A percentile compares a stretch with the other conserved stretches of the same genome.
Evolutionary conservation across 2,329 filamentous ascomycete genomes (phyloP).

Genomic region (Atkinsonella hypoxylon): DNA sequence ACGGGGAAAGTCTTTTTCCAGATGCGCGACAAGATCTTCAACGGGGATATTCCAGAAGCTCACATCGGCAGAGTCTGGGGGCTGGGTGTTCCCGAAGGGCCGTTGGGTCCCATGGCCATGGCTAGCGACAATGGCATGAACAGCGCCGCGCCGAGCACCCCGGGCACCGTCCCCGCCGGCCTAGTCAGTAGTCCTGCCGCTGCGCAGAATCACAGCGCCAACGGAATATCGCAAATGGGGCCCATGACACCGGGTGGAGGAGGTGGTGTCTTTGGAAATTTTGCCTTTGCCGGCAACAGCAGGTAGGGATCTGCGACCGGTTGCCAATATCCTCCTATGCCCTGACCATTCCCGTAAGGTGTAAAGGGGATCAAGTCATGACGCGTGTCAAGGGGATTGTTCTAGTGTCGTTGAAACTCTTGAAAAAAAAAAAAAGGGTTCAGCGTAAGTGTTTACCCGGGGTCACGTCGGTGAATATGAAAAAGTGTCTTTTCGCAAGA

Average conservation of each 20-base stretch:
- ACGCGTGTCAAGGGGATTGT: no score
- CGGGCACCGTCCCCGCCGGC: slow-evolving; percentile 51
- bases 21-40: slow-evolving; percentile 79
- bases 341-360: not conserved
- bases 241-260: slow-evolving; percentile 69
- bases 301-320: slow-evolving; percentile 17
- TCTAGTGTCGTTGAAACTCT: no score
- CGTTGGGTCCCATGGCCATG: slow-evolving; percentile 21
- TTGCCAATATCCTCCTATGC: slow-evolving; percentile 7
- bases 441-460: no score
- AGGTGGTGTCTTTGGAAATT: slow-evolving; percentile 64
- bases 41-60: slow-evolving; percentile 66
- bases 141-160: slow-evolving; percentile 44
- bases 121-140: slow-evolving; percentile 26
- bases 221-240: slow-evolving; percentile 45
- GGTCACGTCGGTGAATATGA: no score
- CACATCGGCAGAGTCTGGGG: slow-evolving; percentile 91
- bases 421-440: no score
- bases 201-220: slow-evolving; percentile 42
- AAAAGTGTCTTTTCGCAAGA: no score
- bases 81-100: slow-evolving; percentile 57
- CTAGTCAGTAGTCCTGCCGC: slow-evolving; percentile 35
- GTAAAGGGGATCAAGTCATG: not conserved
- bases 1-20: slow-evolving; percentile 94
- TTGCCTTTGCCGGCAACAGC: slow-evolving; percentile 39